Evolutionary conservation across 345 rosid species (phyloP).

Genomic region (Rhizophora mangle): DNA sequence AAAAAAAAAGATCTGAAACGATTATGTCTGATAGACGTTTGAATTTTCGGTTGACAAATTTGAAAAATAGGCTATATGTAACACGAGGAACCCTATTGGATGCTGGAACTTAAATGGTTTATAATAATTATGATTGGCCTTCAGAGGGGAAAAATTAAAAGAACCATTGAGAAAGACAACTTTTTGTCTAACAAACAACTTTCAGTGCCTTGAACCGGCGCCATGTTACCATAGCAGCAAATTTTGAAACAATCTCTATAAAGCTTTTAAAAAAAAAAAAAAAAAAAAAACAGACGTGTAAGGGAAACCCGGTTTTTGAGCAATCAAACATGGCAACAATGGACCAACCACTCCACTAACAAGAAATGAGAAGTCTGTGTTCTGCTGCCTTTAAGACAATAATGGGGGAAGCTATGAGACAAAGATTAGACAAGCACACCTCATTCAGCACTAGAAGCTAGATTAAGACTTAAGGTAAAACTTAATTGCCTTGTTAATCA

Average conservation of each 20-base stretch:
- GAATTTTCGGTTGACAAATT: too few species aligned
- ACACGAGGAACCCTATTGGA: too few species aligned
- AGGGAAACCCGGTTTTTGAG: slow-evolving; percentile 49
- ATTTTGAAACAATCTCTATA: not conserved
- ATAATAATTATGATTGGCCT: too few species aligned
- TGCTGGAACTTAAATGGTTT: too few species aligned
- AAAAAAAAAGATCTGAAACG: too few species aligned
- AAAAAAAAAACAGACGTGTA: slow-evolving; percentile 25
- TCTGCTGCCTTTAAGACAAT: not conserved
- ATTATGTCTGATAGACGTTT: too few species aligned
- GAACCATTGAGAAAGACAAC: too few species aligned
- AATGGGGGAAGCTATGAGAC: not conserved
- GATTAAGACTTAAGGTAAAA: not conserved
- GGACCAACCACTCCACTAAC: slow-evolving; percentile 62
- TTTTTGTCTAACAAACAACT: not conserved
- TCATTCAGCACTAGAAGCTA: slow-evolving; percentile 2
- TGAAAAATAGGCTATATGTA: too few species aligned
- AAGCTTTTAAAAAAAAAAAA: slow-evolving; percentile 5
- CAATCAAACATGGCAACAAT: slow-evolving; percentile 61
- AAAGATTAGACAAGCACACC: not conserved
- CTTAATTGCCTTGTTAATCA: not conserved
- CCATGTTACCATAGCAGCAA: not conserved
- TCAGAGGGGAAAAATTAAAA: too few species aligned
- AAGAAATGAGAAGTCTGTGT: not conserved
- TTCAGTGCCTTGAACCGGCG: not conserved